Evolutionary conservation across 192 early-diverging fungal species (phyloP), one percentile per base, ranked within the genome.

Genomic region (Jimgerdemannia lactiflua): DNA sequence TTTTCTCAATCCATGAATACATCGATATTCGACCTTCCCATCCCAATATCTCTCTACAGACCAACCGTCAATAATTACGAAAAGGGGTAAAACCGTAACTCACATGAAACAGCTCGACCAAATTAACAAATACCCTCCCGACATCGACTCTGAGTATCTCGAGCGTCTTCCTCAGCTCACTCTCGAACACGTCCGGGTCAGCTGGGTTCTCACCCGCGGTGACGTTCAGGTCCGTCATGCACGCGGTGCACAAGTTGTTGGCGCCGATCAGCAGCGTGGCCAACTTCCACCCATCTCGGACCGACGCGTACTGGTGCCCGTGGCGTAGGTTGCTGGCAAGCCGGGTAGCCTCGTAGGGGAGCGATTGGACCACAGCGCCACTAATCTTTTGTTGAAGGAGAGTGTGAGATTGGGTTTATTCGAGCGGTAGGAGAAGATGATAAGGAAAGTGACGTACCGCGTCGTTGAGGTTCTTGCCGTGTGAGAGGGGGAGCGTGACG

Each of bases 181-280:
- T 19, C 39, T 82, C 86, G 71, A 84, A 87, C 49, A 77, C 79
- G 63, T 84, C 82, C 42, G 84, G 81, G 67, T 78, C 78, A 39
- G 86, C 86, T 14, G 78, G 70, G 40, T 80, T 71, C 4, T 82
- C 49, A 4, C 11, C 49, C 49, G 49, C 49, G 4, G 49, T 11
- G 49, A 4, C 11, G 49, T 54, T 54, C 49, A 11, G 11, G 4
- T 54, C 49, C 11, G 4, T 54, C 49, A 54, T 4, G 49, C 49
- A 54, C 14, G 83, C 74, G 0, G 77, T 75, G 78, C 87, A 88
- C 44, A 88, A 74, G 64, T 88, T 88, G 71, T 88, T 88, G 67
- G 87, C 87, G 9, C 87, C 87, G 67, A 88, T 84, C 70, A 88
- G 85, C 64, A 88, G 59, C 3, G 87, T 88, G 10, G 83, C 79